Base-by-base conservation (phyloP, 2,329 filamentous ascomycete species). In the Arthrobotrys iridis region DNA sequence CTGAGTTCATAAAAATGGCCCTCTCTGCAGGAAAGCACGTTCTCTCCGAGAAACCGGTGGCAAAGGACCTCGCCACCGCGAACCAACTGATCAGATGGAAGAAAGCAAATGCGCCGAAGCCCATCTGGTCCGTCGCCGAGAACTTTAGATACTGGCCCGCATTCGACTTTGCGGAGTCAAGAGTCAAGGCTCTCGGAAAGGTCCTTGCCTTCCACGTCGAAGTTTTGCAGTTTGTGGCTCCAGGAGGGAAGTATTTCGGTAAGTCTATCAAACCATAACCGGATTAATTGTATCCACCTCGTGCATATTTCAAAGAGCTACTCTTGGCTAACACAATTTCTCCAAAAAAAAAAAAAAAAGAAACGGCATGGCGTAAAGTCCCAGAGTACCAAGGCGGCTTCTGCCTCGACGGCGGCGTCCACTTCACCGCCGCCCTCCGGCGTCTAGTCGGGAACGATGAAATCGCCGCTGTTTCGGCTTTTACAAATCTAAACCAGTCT, bases 301-400 rank as follows among this genome's bases (percentile, higher is more conserved):
- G 13, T 37, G 13, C n/a, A n/a, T n/a, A n/a, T n/a, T n/a, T n/a
- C n/a, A n/a, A 50, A 18, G 11, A 11, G 15, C 45, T 22, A 22
- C 24, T 22, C 6, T 8, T 18, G n/a, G 18, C 35, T 22, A 28
- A 15, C 10, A n/a, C n/a, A n/a, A n/a, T n/a, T n/a, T n/a, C n/a
- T n/a, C n/a, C n/a, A n/a, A n/a, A n/a, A n/a, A n/a, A n/a, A n/a
- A n/a, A n/a, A n/a, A n/a, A n/a, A n/a, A 15, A 35, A 68, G 64
- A 72, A 71, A 87, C 86, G 0, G 78, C 82, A 8, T 88, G 91
- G 91, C 88, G 91, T 64, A 90, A 89, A 81, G 85, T 83, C 65
- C 91, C 91, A 0, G 84, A 86, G 60, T 87, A 92, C 80, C 90
- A 93, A 81, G 91, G 91, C 64, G 91, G 91, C 0, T 93, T 93